Evolutionary conservation across 2,329 filamentous ascomycete species (phyloP).

Genomic region (Ceratocystis cubensis): DNA sequence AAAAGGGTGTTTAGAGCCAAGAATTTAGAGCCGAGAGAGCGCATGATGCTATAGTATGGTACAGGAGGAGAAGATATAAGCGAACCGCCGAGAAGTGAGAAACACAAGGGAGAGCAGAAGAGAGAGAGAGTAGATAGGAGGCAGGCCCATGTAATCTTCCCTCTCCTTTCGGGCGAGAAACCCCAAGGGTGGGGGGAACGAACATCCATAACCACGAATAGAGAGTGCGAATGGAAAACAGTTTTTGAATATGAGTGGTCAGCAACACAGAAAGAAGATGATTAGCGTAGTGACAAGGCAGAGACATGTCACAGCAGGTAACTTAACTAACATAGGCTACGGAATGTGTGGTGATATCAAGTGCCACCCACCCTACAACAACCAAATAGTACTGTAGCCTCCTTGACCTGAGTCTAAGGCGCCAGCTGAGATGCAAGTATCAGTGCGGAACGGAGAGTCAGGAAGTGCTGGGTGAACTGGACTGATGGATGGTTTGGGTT

Average conservation of each 20-base stretch:
- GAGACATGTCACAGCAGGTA: neutral
- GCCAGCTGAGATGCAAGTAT: neutral
- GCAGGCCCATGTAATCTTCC: neutral
- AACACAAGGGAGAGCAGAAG: neutral
- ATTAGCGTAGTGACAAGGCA: neutral
- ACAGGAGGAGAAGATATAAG: neutral
- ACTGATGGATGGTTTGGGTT: neutral
- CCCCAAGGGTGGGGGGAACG: too few relatives aligned
- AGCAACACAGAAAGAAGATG: neutral
- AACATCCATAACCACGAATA: too few relatives aligned
- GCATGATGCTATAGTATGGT: neutral
- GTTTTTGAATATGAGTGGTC: neutral
- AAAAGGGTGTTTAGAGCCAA: neutral
- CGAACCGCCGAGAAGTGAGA: neutral
- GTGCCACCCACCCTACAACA: neutral
- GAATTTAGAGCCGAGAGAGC: neutral
- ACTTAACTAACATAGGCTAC: neutral
- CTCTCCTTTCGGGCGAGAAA: neutral
- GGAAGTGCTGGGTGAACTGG: neutral
- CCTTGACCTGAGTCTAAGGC: neutral
- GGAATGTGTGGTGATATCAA: neutral
- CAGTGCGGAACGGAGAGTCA: neutral
- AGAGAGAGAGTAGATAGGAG: neutral
- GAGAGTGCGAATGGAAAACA: neutral
- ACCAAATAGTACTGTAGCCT: neutral